Evolutionary conservation across 768 basidiomycete genomes (phyloP).

Genomic region (Mycena galopus): DNA sequence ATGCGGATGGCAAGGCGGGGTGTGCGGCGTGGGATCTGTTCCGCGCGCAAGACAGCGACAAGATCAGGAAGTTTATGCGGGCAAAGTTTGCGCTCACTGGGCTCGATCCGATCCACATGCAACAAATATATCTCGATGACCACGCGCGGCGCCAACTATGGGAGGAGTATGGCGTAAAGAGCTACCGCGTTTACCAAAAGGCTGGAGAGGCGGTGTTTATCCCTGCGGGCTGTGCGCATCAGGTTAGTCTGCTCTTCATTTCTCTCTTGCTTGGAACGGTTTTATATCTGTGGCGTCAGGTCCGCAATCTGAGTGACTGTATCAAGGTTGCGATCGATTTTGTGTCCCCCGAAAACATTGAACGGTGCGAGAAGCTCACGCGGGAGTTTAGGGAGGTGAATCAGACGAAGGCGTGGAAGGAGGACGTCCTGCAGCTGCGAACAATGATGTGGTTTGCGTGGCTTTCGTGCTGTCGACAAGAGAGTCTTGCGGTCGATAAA

Average conservation of each 20-base stretch:
- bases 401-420: slow-evolving; percentile 90
- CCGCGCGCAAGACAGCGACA: slow-evolving; percentile 83
- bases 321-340: slow-evolving; percentile 97
- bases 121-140: slow-evolving; percentile 87
- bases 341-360: slow-evolving; percentile 93
- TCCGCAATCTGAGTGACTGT: slow-evolving; percentile 93
- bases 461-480: slow-evolving; percentile 71
- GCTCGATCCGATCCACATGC: slow-evolving; percentile 92
- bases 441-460: slow-evolving; percentile 97
- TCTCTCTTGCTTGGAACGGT: not conserved
- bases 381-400: slow-evolving; percentile 93
- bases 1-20: slow-evolving; percentile 74
- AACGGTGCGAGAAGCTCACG: slow-evolving; percentile 86
- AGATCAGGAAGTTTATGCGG: slow-evolving; percentile 80
- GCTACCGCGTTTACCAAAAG: slow-evolving; percentile 88
- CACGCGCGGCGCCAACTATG: slow-evolving; percentile 75
- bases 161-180: slow-evolving; percentile 76
- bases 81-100: slow-evolving; percentile 68
- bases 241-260: slow-evolving; percentile 61
- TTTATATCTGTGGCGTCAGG: slow-evolving; percentile 59
- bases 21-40: slow-evolving; percentile 95
- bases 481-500: slow-evolving; percentile 32
- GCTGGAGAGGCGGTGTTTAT: slow-evolving; percentile 96
- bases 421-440: slow-evolving; percentile 91
- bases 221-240: slow-evolving; percentile 93